Evolutionary conservation across 805 yeast genomes (phyloP), one percentile per base, ranked within the genome.

Genomic region (Saturnispora gosingensis): DNA sequence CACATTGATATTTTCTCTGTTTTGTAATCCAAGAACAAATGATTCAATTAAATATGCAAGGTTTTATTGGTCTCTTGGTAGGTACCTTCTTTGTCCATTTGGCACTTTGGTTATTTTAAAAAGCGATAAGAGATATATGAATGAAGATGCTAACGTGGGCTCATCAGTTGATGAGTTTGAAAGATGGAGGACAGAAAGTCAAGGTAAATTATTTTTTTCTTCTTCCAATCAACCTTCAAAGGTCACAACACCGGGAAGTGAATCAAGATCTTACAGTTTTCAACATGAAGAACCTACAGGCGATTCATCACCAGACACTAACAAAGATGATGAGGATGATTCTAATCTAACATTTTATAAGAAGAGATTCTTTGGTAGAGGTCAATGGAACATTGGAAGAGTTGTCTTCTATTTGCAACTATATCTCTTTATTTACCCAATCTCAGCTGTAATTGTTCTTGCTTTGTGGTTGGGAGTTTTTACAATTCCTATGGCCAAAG

Each of bases 401-500:
- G 75, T 91, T 25, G 62, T 83, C 11, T 91, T 88, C 61, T 93
- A 82, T 62, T 2, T 82, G 2, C 77, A 78, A 57, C 90, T 81
- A 65, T 88, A 90, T 63, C 57, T 78, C 3, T 55, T 86, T 3
- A 62, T 90, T 27, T 84, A 82, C 54, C 98, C 98, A 1, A 61
- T 86, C 2, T 71, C 82, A 32, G 63, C 72, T 15, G 3, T 76
- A 0, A 71, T 88, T 6, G 76, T 85, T 5, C 57, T 78, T 1
- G 45, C 81, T 4, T 78, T 91, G 58, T 93, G 97, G 97, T 66
- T 91, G 36, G 66, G 78, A 35, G 96, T 90, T 0, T 83, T 93
- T 65, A 81, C 96, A 5, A 88, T 91, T 46, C 99, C 99, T 40
- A 88, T 93, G 95, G 82, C 95, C 16, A 88, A 88, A 49, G 84